phyloP scores from a whole-genome alignment of 192 early-diverging fungal species.

The Podila horticola region DNA sequence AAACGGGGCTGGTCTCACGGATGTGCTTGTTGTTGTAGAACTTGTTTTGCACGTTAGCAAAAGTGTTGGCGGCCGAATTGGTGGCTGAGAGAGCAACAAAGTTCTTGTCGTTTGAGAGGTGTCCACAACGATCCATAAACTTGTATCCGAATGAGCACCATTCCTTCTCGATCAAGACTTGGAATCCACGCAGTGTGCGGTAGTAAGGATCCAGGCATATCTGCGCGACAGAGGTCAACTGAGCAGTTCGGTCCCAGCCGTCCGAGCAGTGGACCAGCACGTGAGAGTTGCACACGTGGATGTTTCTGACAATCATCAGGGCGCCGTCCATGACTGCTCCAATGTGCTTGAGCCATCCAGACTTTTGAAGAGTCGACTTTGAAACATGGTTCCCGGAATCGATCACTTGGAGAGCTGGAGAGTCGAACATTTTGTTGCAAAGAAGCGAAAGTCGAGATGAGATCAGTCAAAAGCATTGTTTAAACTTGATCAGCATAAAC shows the following conservation, averaged over 20 bases:
- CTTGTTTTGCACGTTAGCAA: conserved; percentile 68
- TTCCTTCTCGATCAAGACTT: conserved; percentile 94
- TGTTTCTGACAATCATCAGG: conserved; percentile 78
- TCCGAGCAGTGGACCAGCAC: conserved; percentile 98
- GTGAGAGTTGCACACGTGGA: conserved; percentile 81
- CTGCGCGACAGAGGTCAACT: conserved; percentile 88
- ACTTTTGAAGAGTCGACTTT: conserved; percentile 67
- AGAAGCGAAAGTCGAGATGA: not conserved
- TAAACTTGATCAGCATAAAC: not conserved
- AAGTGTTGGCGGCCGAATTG: conserved; percentile 66
- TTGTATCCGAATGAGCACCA: conserved; percentile 99
- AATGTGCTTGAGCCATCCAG: conserved; percentile 93
- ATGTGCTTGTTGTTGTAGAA: conserved; percentile 69
- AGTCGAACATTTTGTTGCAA: not conserved
- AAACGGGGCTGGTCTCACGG: conserved; percentile 92
- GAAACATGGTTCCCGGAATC: conserved; percentile 60
- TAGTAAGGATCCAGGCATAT: conserved; percentile 97
- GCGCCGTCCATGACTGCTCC: conserved; percentile 83
- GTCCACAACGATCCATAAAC: conserved; percentile 92
- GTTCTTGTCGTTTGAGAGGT: conserved; percentile 80
- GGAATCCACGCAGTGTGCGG: conserved; percentile 92
- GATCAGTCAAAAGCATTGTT: not conserved
- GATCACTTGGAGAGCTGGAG: conserved; percentile 60
- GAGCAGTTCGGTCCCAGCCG: conserved; percentile 98
- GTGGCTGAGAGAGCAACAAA: conserved; percentile 65